phyloP scores from a whole-genome alignment of 108 stramenopile species.

The Conticribra weissflogii region DNA sequence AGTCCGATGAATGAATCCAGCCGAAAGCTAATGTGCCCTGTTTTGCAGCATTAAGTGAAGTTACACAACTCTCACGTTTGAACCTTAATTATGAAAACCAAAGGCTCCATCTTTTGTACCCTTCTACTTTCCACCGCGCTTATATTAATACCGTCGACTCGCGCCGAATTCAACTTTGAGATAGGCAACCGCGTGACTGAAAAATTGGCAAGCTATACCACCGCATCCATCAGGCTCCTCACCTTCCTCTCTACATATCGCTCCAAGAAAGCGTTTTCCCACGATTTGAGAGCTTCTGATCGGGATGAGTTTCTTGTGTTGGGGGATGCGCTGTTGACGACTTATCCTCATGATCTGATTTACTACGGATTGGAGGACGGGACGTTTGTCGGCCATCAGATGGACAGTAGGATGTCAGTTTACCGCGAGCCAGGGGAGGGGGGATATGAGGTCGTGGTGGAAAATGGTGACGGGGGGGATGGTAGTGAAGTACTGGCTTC shows the following conservation, averaged over 20 bases:
- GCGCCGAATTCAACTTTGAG: constrained; percentile 32
- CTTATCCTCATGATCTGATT: constrained; percentile 12
- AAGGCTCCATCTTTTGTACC: too few relatives aligned
- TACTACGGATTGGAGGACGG: constrained; percentile 42
- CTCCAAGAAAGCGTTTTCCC: too few relatives aligned
- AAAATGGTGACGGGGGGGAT: constrained; percentile 6
- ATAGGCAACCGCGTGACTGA: constrained; percentile 6
- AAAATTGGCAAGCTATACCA: neutral
- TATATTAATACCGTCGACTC: too few relatives aligned
- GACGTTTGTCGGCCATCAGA: constrained; percentile 18
- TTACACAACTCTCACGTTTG: too few relatives aligned
- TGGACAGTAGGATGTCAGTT: neutral
- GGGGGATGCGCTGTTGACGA: constrained; percentile 9
- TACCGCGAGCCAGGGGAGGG: constrained; percentile 2
- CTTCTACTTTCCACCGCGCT: too few relatives aligned
- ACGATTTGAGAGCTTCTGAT: neutral
- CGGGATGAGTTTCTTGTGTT: constrained; percentile 7
- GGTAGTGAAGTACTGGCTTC: too few relatives aligned
- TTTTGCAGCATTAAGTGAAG: too few relatives aligned
- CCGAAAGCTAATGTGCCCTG: too few relatives aligned
- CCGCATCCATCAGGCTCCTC: neutral
- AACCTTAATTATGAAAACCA: too few relatives aligned
- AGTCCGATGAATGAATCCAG: too few relatives aligned
- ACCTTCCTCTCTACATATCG: too few relatives aligned
- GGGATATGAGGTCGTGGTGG: constrained; percentile 19